These are phyloP conservation scores for Chenopodium berlandieri DNA, from an alignment of 148 eudicot genomes.

Conservation along the genomic window DNA sequence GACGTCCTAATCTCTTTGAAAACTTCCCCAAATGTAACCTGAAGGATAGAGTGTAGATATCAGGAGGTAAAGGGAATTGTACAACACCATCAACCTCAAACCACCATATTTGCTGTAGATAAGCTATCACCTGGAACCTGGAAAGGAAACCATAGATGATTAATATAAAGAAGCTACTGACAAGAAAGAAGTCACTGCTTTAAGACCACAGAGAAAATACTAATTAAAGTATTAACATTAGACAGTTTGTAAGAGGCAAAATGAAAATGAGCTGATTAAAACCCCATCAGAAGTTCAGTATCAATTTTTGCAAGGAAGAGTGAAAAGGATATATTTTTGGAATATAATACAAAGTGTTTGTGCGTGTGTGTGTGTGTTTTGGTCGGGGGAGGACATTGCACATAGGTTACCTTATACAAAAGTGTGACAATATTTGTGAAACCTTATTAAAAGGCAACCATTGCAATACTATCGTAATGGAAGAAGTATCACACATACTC, in stretches of 20 bases:
- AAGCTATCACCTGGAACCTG: conserved; percentile 83
- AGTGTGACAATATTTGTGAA: too few relatives aligned
- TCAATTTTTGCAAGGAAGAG: not conserved
- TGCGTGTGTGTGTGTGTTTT: too few relatives aligned
- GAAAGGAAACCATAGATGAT: not conserved
- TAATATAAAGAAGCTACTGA: not conserved
- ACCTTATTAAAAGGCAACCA: too few relatives aligned
- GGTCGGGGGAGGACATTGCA: too few relatives aligned
- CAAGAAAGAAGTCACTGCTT: not conserved
- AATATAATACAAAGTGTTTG: too few relatives aligned
- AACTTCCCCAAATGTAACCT: conserved; percentile 84
- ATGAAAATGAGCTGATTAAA: not conserved
- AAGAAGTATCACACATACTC: too few relatives aligned
- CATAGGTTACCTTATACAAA: too few relatives aligned
- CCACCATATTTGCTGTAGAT: conserved; percentile 99
- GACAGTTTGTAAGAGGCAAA: not conserved
- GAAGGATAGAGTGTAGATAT: conserved; percentile 64
- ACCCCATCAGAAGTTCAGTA: not conserved
- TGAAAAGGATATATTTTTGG: not conserved
- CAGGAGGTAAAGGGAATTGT: conserved; percentile 75
- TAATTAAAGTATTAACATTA: not conserved
- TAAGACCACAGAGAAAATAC: not conserved
- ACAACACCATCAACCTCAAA: conserved; percentile 83
- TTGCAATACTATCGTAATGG: too few relatives aligned
- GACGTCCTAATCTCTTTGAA: conserved; percentile 79